Base-by-base conservation (phyloP, 164 flowering plant species). In the Liriodendron chinense region DNA sequence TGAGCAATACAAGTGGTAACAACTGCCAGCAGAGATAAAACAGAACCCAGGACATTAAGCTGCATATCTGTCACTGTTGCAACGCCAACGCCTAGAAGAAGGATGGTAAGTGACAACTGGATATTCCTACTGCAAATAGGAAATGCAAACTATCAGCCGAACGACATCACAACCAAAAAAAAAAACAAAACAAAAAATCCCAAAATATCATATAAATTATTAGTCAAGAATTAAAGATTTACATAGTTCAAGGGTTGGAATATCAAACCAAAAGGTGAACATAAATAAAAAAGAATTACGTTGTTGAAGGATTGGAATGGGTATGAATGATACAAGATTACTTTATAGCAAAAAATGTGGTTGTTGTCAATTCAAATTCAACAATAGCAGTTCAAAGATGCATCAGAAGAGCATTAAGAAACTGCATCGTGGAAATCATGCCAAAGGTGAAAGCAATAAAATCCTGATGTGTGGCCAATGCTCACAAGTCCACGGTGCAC, bases 41-140 rank as follows among this genome's bases (percentile, higher is more conserved):
- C 77, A 74, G 96, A 90, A 10, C 98, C 98, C 83, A 94, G 84
- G 71, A 83, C 84, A 86, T 94, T 94, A 80, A 94, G 95, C 85
- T 94, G 98, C 83, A 94, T 84, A 86, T 94, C 97, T 77, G 98
- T 94, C 70, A 94, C 95, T 5, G 98, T 94, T 67, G 98, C 97
- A 87, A 94, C 89, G 26, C 97, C 98, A 80, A 93, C 98, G 71
- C 98, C 96, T 69, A 90, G 24, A 69, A 93, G 93, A 76, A 93
- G 96, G 73, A 90, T 83, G 50, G 72, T 25, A 49, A 94, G 89
- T 21, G 98, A 87, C 78, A 89, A 43, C 82, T 91, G 93, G 81
- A 92, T 81, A 65, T 81, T 91, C 82, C 87, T 77, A 87, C 98
- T 95, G 97, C 80, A 83, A 56, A 14, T 61, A 73, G 71, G 72